Conservation (phyloP, 257 asterid genomes). For the Solanum sejunctum region DNA sequence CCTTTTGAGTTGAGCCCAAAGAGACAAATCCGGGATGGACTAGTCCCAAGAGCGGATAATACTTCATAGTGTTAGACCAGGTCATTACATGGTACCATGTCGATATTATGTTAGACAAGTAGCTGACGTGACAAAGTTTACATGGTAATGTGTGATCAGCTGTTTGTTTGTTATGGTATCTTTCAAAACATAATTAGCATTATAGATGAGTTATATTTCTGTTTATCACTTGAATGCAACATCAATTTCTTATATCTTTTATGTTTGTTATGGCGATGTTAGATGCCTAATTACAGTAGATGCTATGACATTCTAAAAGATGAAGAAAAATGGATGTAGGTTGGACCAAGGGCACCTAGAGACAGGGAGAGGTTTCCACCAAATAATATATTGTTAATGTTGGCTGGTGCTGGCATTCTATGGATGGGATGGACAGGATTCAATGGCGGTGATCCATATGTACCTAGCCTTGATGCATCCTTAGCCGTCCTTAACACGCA, state of each 20-base stretch:
- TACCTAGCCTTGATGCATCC: constrained; percentile 57
- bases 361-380: constrained; percentile 69
- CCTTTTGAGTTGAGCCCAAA: too few species aligned
- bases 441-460: constrained; percentile 75
- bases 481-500: constrained; percentile 70
- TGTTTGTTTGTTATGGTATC: background rate
- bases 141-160: background rate
- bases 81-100: background rate
- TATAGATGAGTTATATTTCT: background rate
- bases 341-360: constrained; percentile 49
- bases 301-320: background rate
- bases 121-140: background rate
- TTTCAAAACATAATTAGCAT: background rate
- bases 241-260: background rate
- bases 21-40: too few species aligned
- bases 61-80: too few species aligned
- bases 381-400: constrained; percentile 55
- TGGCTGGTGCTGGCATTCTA: constrained; percentile 61
- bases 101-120: background rate
- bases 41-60: too few species aligned
- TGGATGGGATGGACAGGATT: constrained; percentile 96
- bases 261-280: background rate
- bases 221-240: background rate
- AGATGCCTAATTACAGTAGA: background rate
- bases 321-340: constrained; percentile 19